Percentiles rank a stretch among this genome's conserved stretches.
These are phyloP conservation scores for Paraurostyla sp. DNA, from an alignment of 73 alveolate genomes.

Conservation along the genomic window DNA sequence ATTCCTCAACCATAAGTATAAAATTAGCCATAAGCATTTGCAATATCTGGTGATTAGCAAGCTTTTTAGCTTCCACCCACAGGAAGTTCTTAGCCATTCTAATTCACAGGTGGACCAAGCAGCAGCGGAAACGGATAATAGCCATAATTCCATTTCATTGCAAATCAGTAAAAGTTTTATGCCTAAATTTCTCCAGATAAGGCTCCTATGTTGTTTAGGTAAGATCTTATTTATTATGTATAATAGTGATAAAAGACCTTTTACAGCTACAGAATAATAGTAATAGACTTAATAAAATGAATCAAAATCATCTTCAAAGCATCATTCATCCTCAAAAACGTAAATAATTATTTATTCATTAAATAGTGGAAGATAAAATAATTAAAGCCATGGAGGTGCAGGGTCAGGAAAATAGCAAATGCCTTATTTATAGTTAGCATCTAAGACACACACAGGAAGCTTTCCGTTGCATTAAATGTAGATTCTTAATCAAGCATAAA, in stretches of 20 bases:
- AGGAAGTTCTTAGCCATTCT: not conserved
- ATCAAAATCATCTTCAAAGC: not conserved
- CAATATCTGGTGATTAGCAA: not conserved
- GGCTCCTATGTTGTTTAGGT: constrained; percentile 35
- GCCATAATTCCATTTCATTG: constrained; percentile 49
- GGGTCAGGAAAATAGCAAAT: not conserved
- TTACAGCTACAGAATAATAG: not conserved
- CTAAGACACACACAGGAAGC: constrained; percentile 44
- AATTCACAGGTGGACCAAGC: constrained; percentile 1
- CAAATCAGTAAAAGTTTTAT: constrained; percentile 45
- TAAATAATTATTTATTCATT: not conserved
- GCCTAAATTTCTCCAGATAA: constrained; percentile 43
- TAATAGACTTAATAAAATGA: not conserved
- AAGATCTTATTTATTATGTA: not conserved
- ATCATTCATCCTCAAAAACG: not conserved
- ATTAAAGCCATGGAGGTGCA: not conserved
- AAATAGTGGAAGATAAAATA: not conserved
- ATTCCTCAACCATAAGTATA: no score
- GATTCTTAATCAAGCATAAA: not conserved
- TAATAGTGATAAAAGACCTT: constrained; percentile 54
- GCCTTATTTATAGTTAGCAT: constrained; percentile 25
- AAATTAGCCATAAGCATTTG: no score
- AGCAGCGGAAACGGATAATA: not conserved
- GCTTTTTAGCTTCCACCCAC: constrained; percentile 4
- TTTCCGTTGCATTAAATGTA: not conserved